phyloP scores from a whole-genome alignment of 257 asterid species.

The Solanum clarkiae region DNA sequence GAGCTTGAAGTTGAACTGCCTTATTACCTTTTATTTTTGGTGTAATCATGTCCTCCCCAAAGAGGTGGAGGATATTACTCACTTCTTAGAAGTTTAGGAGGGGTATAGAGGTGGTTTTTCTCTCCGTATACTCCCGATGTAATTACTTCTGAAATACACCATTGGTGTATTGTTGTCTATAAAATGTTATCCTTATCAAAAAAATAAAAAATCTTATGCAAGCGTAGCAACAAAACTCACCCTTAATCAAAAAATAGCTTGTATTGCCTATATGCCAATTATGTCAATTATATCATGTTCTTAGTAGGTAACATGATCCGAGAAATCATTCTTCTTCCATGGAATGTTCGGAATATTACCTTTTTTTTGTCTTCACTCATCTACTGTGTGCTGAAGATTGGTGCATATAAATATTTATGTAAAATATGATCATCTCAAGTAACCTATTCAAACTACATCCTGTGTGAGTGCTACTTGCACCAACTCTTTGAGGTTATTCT shows the following conservation, averaged over 20 bases:
- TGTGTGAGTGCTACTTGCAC: neutral
- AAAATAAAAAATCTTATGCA: neutral
- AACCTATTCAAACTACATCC: neutral
- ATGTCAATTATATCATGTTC: neutral
- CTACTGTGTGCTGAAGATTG: neutral
- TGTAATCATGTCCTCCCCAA: too few relatives aligned
- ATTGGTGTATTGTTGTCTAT: too few relatives aligned
- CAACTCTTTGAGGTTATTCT: neutral
- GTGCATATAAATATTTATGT: neutral
- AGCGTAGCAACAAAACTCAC: neutral
- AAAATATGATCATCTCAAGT: neutral
- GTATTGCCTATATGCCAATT: neutral
- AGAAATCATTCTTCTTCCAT: neutral
- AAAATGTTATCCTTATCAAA: too few relatives aligned
- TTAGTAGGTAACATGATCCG: neutral
- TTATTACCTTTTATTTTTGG: too few relatives aligned
- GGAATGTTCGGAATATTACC: neutral
- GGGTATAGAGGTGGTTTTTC: too few relatives aligned
- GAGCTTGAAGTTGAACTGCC: too few relatives aligned
- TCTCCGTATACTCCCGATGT: too few relatives aligned
- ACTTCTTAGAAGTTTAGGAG: too few relatives aligned
- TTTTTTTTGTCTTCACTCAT: neutral
- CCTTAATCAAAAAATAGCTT: neutral
- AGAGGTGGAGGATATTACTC: too few relatives aligned
- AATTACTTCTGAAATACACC: too few relatives aligned